Percentiles rank a stretch among this genome's conserved stretches.
phyloP scores from a whole-genome alignment of 2,329 filamentous ascomycete genomes.

The Beauveria medogensis region DNA sequence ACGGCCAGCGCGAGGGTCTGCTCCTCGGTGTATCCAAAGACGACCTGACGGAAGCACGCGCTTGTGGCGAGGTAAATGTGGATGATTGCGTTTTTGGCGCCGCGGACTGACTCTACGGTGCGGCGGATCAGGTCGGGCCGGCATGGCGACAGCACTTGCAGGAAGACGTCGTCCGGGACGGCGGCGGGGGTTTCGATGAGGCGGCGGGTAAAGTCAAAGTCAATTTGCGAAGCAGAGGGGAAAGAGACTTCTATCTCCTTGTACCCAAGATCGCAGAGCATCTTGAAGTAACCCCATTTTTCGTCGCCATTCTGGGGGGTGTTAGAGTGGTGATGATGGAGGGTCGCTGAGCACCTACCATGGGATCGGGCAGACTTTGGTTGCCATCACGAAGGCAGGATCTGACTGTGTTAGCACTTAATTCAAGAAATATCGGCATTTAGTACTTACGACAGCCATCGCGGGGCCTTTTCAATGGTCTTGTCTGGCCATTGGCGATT shows the following conservation, averaged over 20 bases:
- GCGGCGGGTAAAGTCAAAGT: conserved; percentile 89
- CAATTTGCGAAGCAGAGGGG: conserved; percentile 87
- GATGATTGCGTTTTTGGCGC: conserved; percentile 86
- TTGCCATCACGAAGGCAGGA: conserved; percentile 78
- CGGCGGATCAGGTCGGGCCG: conserved; percentile 82
- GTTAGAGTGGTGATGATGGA: conserved; percentile 2
- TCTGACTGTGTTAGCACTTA: neutral
- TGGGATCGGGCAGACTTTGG: conserved; percentile 86
- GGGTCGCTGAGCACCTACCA: conserved; percentile 49
- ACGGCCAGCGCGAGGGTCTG: conserved; percentile 76
- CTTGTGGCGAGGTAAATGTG: conserved; percentile 96
- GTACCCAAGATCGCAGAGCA: conserved; percentile 86
- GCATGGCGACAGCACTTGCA: conserved; percentile 89
- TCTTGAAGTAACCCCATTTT: conserved; percentile 92
- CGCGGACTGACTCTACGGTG: conserved; percentile 81
- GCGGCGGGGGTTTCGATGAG: conserved; percentile 77
- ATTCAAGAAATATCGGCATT: no score
- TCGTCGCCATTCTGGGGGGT: conserved; percentile 71
- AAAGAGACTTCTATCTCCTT: conserved; percentile 98
- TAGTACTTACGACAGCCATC: conserved; percentile 66
- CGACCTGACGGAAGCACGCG: conserved; percentile 86
- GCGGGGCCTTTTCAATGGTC: conserved; percentile 72
- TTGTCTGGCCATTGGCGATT: conserved; percentile 79
- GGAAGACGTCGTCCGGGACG: conserved; percentile 80
- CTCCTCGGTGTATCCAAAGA: conserved; percentile 81